Evolutionary conservation across 2,329 filamentous ascomycete species (phyloP), one percentile per base, ranked within the genome.

Genomic region (Fusarium nodosum): DNA sequence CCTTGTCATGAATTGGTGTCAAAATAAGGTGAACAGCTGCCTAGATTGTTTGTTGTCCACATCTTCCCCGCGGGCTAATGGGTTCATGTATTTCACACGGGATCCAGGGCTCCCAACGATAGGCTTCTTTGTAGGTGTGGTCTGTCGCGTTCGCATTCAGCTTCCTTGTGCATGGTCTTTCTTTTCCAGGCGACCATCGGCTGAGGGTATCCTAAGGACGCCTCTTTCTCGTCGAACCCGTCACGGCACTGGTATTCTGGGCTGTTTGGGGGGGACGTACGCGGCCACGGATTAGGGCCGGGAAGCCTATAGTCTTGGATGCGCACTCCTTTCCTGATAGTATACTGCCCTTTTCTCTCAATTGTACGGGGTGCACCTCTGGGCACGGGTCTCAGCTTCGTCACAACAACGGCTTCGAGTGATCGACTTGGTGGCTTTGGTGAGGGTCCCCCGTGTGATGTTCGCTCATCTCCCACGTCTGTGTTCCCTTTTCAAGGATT

Each of bases 171-270:
- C 18, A 10, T 16, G 7, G 4, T 22, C 15, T 44, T 28, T 2
- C 11, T 24, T 2, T 34, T 18, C 5, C 13, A 42, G 4, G 22
- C 18, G 3, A 9, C 33, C 58, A 75, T 74, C 9, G 58, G 59
- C 31, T 56, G 50, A 12, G 72, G 64, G 18, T 64, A 54, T 3
- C 58, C 57, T 12, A 62, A 56, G 4, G 59, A 67, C 18, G 53
- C 42, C 41, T 79, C 77, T 7, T 52, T 48, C 16, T 26, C 38
- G 20, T 76, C 63, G 36, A 79, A 79, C 0, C 77, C 76, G 59
- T 79, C 78, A 12, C 76, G 68, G 24, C 77, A 78, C 33, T 75
- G 75, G 9, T 73, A 77, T 31, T 73, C 68, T 5, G 45, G 38
- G 24, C 66, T 74, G 28, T 26, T 45, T 4, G 63, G 42, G 3